These are phyloP conservation scores for Chaetoceros muelleri DNA, from an alignment of 108 stramenopile genomes.

Conservation along the genomic window DNA sequence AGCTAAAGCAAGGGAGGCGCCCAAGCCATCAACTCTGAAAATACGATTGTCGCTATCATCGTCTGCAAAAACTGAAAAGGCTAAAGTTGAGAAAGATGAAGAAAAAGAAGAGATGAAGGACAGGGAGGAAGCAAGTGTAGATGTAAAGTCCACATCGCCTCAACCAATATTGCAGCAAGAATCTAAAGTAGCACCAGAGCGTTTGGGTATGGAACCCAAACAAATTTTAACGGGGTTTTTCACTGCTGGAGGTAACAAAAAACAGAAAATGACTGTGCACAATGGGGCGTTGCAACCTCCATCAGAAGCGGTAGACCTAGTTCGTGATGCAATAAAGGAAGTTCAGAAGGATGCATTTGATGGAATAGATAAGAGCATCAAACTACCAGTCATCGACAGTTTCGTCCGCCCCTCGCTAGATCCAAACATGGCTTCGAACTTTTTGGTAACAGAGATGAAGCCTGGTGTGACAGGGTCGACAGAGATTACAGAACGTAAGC, in stretches of 20 bases:
- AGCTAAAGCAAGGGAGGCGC: neutral
- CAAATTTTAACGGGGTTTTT: slow-evolving; percentile 54
- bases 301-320: slow-evolving; percentile 29
- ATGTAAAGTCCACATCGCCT: no score
- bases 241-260: slow-evolving; percentile 37
- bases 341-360: slow-evolving; percentile 1
- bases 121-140: neutral
- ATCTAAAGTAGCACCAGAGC: neutral
- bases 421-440: slow-evolving; percentile 3
- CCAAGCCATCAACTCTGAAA: neutral
- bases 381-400: slow-evolving; percentile 29
- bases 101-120: neutral
- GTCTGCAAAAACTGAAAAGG: neutral
- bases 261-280: slow-evolving; percentile 47
- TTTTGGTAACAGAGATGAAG: neutral
- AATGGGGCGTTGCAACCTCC: slow-evolving; percentile 63
- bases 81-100: neutral
- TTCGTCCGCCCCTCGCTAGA: slow-evolving; percentile 32
- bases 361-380: neutral
- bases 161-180: no score
- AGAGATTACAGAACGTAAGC: neutral
- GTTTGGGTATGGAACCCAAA: slow-evolving; percentile 38
- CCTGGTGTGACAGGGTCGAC: neutral
- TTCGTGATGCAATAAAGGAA: slow-evolving; percentile 26
- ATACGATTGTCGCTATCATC: neutral